These are phyloP conservation scores for Stevia rebaudiana DNA, from an alignment of 140 eudicot genomes.

Conservation along the genomic window DNA sequence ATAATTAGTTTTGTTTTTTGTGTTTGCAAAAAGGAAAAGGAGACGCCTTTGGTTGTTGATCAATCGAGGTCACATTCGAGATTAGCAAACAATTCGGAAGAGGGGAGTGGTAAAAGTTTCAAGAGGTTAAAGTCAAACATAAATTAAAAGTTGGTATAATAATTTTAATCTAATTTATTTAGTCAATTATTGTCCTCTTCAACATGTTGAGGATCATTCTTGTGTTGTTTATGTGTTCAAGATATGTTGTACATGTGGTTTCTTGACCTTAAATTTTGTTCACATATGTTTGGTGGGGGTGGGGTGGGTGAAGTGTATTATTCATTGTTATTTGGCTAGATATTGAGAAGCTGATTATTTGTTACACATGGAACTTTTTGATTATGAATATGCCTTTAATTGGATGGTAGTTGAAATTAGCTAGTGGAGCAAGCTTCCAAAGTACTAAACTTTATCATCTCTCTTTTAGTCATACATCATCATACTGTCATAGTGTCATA, in stretches of 20 bases:
- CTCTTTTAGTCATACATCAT: background rate
- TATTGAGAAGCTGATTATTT: background rate
- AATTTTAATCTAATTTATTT: slow-evolving; percentile 20
- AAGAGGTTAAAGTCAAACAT: slow-evolving; percentile 62
- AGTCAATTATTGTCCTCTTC: slow-evolving; percentile 14
- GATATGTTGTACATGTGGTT: slow-evolving; percentile 8
- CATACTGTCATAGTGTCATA: too few relatives aligned
- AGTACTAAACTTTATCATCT: background rate
- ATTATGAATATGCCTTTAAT: background rate
- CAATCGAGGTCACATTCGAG: slow-evolving; percentile 25
- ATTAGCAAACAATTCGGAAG: slow-evolving; percentile 27
- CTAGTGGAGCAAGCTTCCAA: background rate
- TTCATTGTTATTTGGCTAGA: background rate
- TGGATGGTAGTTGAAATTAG: background rate
- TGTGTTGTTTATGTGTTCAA: background rate
- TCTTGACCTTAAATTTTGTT: slow-evolving; percentile 13
- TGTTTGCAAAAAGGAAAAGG: slow-evolving; percentile 36
- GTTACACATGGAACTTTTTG: background rate
- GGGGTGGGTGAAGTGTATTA: too few relatives aligned
- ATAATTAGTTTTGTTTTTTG: background rate
- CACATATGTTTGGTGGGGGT: slow-evolving; percentile 2
- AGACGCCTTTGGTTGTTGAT: slow-evolving; percentile 25
- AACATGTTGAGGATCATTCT: slow-evolving; percentile 9
- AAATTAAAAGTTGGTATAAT: slow-evolving; percentile 21
- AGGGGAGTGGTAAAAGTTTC: slow-evolving; percentile 41